Evolutionary conservation across 1,139 yeast species (phyloP).

Genomic region (Candida pseudoviswanathii): DNA sequence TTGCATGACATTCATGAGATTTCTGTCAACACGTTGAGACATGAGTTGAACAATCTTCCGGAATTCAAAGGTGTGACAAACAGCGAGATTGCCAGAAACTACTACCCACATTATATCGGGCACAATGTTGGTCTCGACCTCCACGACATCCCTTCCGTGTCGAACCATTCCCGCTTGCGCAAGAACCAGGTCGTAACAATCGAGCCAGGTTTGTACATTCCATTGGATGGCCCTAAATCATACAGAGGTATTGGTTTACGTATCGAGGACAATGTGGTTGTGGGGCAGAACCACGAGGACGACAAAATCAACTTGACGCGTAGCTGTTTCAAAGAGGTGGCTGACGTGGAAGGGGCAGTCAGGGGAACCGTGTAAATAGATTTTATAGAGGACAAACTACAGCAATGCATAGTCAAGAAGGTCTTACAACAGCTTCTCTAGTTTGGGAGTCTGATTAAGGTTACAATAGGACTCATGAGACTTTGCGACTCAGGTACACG

Average conservation of each 20-base stretch:
- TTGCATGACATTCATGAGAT: slow-evolving; percentile 76
- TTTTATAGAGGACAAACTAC: slow-evolving; percentile 24
- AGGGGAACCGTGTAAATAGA: slow-evolving; percentile 37
- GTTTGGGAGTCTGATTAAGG: no score
- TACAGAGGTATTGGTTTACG: slow-evolving; percentile 92
- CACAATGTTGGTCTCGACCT: slow-evolving; percentile 94
- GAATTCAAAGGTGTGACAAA: slow-evolving; percentile 59
- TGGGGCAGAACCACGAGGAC: slow-evolving; percentile 54
- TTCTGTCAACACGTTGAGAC: slow-evolving; percentile 59
- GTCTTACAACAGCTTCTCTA: not conserved
- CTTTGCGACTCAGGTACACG: no score
- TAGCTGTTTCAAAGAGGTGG: slow-evolving; percentile 83
- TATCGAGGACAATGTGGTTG: slow-evolving; percentile 89
- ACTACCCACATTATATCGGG: slow-evolving; percentile 95
- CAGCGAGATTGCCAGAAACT: slow-evolving; percentile 51
- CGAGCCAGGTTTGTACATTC: slow-evolving; percentile 94
- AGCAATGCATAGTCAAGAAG: not conserved
- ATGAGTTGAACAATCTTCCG: slow-evolving; percentile 65
- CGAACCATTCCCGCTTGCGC: slow-evolving; percentile 51
- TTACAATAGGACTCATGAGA: no score
- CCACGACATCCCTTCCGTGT: slow-evolving; percentile 74
- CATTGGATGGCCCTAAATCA: slow-evolving; percentile 67
- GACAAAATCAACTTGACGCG: slow-evolving; percentile 66
- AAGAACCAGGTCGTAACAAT: slow-evolving; percentile 82
- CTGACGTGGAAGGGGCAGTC: slow-evolving; percentile 71